Evolutionary conservation across 768 basidiomycete genomes (phyloP).

Genomic region (Amanita pallidorosea): DNA sequence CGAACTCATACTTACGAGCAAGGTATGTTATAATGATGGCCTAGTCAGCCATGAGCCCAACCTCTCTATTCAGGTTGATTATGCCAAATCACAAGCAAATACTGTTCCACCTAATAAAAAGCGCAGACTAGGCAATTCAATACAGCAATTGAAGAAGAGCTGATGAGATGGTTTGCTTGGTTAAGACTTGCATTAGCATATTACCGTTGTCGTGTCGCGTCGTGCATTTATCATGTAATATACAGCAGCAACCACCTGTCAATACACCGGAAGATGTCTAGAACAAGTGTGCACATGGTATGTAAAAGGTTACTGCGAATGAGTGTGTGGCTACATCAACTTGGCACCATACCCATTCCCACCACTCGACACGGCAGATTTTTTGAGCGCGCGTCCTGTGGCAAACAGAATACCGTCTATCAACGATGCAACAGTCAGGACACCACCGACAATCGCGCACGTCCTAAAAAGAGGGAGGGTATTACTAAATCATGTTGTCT

Average conservation of each 20-base stretch:
- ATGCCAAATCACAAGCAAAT: constrained; percentile 3
- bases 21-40: constrained; percentile 24
- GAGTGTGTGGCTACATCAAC: constrained; percentile 27
- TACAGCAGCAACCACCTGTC: background rate
- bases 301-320: no score
- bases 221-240: background rate
- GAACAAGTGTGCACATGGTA: background rate
- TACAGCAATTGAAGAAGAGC: background rate
- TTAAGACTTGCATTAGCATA: background rate
- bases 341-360: constrained; percentile 26
- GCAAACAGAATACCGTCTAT: constrained; percentile 83
- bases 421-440: constrained; percentile 86
- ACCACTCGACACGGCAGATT: constrained; percentile 24
- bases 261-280: background rate
- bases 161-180: background rate
- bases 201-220: background rate
- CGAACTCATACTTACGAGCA: constrained; percentile 50
- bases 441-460: constrained; percentile 96
- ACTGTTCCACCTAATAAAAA: constrained; percentile 22
- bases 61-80: background rate
- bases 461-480: constrained; percentile 42
- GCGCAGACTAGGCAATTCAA: constrained; percentile 17
- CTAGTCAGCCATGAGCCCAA: background rate
- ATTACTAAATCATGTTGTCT: constrained; percentile 1
- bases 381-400: constrained; percentile 66